Evolutionary conservation across 495 filamentous ascomycete genomes (phyloP).

Genomic region (Tuber borchii): DNA sequence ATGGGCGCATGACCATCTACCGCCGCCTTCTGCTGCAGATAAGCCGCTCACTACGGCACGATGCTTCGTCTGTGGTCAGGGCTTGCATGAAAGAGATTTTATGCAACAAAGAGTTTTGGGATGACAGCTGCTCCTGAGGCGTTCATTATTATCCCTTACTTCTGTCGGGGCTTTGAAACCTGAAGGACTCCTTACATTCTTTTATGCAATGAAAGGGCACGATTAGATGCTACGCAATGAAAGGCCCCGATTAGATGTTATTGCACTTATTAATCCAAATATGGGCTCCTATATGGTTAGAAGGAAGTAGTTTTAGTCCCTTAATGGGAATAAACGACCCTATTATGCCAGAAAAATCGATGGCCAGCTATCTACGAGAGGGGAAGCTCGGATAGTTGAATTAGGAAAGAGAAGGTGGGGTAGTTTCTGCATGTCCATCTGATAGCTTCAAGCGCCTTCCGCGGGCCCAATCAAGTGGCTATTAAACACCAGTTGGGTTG

Average conservation of each 20-base stretch:
- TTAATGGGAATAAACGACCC: neutral
- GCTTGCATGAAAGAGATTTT: slow-evolving; percentile 2
- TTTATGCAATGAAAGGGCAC: neutral
- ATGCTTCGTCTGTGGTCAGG: slow-evolving; percentile 2
- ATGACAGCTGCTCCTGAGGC: neutral
- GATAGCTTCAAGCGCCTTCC: neutral
- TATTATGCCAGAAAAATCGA: neutral
- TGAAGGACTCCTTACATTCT: neutral
- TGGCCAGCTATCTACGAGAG: neutral
- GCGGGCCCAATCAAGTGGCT: neutral
- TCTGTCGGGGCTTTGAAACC: neutral
- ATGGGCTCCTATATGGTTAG: neutral
- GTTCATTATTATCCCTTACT: neutral
- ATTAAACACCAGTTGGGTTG: neutral
- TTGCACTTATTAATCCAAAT: neutral
- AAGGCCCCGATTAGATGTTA: neutral
- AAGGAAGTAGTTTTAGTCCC: neutral
- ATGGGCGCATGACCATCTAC: neutral
- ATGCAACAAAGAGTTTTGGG: neutral
- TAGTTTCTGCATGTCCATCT: neutral
- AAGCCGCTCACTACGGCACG: neutral
- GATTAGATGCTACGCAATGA: neutral
- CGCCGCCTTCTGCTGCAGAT: neutral
- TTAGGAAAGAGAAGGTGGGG: neutral
- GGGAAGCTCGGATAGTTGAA: neutral